A percentile compares a stretch with the other conserved stretches of the same genome.
These are phyloP conservation scores for Saprolegnia diclina DNA, from an alignment of 352 stramenopile genomes.

Conservation along the genomic window DNA sequence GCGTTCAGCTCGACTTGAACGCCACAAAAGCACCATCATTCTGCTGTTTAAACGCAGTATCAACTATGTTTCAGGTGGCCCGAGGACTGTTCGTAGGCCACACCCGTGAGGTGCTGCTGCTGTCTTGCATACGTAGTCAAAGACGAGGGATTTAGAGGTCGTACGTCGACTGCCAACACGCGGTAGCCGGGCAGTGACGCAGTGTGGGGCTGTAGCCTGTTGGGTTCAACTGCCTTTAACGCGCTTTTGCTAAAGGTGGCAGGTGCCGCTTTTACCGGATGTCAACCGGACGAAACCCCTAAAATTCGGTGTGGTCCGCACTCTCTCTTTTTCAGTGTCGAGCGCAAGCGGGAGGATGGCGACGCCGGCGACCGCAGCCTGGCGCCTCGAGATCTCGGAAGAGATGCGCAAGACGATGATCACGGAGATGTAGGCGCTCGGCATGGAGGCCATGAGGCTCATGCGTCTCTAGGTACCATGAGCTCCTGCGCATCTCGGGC, in stretches of 20 bases:
- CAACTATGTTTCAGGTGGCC: too few species aligned
- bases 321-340: background rate
- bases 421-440: conserved; percentile 66
- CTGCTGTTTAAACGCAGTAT: too few species aligned
- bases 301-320: background rate
- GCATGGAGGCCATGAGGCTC: background rate
- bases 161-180: too few species aligned
- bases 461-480: conserved; percentile 55
- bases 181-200: too few species aligned
- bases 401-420: conserved; percentile 85
- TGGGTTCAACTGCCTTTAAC: too few species aligned
- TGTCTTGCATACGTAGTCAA: too few species aligned
- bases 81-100: too few species aligned
- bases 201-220: too few species aligned
- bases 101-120: too few species aligned
- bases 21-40: too few species aligned
- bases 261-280: background rate
- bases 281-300: background rate
- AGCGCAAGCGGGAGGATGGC: background rate
- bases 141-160: too few species aligned
- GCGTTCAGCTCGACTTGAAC: too few species aligned
- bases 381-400: conserved; percentile 71
- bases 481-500: conserved; percentile 73
- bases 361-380: conserved; percentile 34
- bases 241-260: background rate